phyloP scores from a whole-genome alignment of 768 basidiomycete species.

The Sutorius australiensis region DNA sequence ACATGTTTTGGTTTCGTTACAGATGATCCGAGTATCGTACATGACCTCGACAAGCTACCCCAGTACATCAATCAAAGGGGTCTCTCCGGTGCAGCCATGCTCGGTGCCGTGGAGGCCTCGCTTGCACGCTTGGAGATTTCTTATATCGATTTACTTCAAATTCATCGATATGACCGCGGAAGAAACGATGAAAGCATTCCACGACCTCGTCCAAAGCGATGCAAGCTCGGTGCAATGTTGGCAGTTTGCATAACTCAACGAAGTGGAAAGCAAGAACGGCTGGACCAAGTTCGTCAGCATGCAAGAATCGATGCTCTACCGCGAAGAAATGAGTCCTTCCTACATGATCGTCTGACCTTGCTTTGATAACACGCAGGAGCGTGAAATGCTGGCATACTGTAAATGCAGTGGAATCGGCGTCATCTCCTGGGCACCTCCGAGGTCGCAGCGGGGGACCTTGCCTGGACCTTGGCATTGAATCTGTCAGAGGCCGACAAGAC shows the following conservation, averaged over 20 bases:
- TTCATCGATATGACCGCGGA: constrained; percentile 40
- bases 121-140: constrained; percentile 32
- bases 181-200: constrained; percentile 48
- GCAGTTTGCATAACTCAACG: constrained; percentile 43
- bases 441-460: constrained; percentile 38
- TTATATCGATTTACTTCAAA: constrained; percentile 41
- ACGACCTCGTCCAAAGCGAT: constrained; percentile 44
- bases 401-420: constrained; percentile 48
- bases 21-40: not conserved
- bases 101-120: constrained; percentile 35
- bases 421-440: constrained; percentile 51
- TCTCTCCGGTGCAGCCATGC: constrained; percentile 34
- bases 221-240: constrained; percentile 44
- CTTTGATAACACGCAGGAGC: constrained; percentile 31
- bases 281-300: constrained; percentile 54
- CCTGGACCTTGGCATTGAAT: constrained; percentile 31
- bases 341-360: not conserved
- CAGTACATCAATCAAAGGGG: constrained; percentile 33
- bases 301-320: constrained; percentile 53
- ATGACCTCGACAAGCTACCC: constrained; percentile 11
- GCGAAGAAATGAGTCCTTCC: constrained; percentile 39
- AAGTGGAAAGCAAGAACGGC: constrained; percentile 39
- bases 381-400: constrained; percentile 44
- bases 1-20: constrained; percentile 22
- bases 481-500: constrained; percentile 30